A percentile compares a stretch with the other conserved stretches of the same genome.
These are phyloP conservation scores for Xerocomellus chrysenteron DNA, from an alignment of 768 basidiomycete genomes.

Conservation along the genomic window DNA sequence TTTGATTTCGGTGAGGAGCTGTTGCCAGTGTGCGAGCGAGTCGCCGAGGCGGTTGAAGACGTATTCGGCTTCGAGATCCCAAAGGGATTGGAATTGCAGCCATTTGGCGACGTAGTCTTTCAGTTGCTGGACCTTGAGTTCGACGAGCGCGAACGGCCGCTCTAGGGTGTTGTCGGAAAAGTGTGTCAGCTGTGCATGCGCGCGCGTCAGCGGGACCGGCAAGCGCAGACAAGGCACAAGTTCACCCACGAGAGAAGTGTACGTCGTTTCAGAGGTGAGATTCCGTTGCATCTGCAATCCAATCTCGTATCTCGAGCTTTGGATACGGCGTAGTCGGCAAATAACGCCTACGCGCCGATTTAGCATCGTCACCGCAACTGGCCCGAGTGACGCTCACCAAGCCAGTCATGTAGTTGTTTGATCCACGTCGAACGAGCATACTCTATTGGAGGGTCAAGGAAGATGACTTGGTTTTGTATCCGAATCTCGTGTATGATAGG, in stretches of 20 bases:
- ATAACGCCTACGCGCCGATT: conserved; percentile 61
- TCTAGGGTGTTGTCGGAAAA: conserved; percentile 74
- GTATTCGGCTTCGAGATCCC: conserved; percentile 97
- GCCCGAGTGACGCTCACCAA: conserved; percentile 47
- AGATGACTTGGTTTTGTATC: conserved; percentile 99
- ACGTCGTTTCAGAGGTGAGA: conserved; percentile 65
- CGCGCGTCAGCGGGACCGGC: conserved; percentile 4
- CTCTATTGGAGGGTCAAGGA: conserved; percentile 97
- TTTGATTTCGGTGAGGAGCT: conserved; percentile 94
- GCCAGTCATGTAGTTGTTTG: conserved; percentile 84
- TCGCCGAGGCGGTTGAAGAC: conserved; percentile 96
- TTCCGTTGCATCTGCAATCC: conserved; percentile 86
- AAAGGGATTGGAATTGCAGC: conserved; percentile 98
- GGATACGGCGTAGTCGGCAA: conserved; percentile 82
- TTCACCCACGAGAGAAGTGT: conserved; percentile 71
- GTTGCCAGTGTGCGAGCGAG: conserved; percentile 91
- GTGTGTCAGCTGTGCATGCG: conserved; percentile 56
- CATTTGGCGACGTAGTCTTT: conserved; percentile 94
- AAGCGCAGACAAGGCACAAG: background rate
- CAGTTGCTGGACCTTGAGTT: conserved; percentile 83
- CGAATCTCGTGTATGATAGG: conserved; percentile 94
- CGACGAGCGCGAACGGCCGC: conserved; percentile 82
- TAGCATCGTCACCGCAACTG: background rate
- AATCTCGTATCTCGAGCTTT: conserved; percentile 96
- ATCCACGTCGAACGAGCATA: conserved; percentile 90